Conservation (phyloP, 1,139 yeast species). For the Suhomyces taliae region DNA sequence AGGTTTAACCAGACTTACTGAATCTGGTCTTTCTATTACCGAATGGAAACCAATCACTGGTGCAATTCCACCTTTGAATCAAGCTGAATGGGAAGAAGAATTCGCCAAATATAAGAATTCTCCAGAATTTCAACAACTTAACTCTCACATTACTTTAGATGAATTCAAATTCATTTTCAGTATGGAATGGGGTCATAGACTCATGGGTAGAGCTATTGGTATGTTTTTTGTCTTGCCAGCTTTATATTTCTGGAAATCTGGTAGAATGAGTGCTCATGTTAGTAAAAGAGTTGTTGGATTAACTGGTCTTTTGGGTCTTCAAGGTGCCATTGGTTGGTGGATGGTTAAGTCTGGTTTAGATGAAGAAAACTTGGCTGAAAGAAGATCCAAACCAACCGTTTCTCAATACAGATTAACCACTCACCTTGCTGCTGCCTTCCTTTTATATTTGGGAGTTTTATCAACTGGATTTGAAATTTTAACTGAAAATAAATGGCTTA, state of each 20-base stretch:
- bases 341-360: slow-evolving; percentile 97
- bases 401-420: slow-evolving; percentile 94
- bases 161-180: slow-evolving; percentile 93
- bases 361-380: slow-evolving; percentile 71
- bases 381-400: slow-evolving; percentile 91
- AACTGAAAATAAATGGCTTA: slow-evolving; percentile 66
- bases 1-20: slow-evolving; percentile 92
- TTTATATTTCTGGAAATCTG: slow-evolving; percentile 67
- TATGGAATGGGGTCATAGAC: slow-evolving; percentile 98
- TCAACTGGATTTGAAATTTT: slow-evolving; percentile 86
- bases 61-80: slow-evolving; percentile 78
- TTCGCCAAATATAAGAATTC: slow-evolving; percentile 77
- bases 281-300: slow-evolving; percentile 70
- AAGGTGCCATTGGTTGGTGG: slow-evolving; percentile 99
- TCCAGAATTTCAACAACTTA: slow-evolving; percentile 88
- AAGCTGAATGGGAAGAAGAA: slow-evolving; percentile 82
- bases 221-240: slow-evolving; percentile 82
- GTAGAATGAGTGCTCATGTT: slow-evolving; percentile 67
- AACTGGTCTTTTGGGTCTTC: slow-evolving; percentile 79
- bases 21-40: slow-evolving; percentile 92
- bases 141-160: slow-evolving; percentile 86
- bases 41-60: slow-evolving; percentile 99
- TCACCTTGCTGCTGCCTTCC: slow-evolving; percentile 91
- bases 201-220: slow-evolving; percentile 91
- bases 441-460: slow-evolving; percentile 83